A percentile compares a stretch with the other conserved stretches of the same genome.
Evolutionary conservation across 169 alveolate species (phyloP).

Genomic region (Eimeria zaria): DNA sequence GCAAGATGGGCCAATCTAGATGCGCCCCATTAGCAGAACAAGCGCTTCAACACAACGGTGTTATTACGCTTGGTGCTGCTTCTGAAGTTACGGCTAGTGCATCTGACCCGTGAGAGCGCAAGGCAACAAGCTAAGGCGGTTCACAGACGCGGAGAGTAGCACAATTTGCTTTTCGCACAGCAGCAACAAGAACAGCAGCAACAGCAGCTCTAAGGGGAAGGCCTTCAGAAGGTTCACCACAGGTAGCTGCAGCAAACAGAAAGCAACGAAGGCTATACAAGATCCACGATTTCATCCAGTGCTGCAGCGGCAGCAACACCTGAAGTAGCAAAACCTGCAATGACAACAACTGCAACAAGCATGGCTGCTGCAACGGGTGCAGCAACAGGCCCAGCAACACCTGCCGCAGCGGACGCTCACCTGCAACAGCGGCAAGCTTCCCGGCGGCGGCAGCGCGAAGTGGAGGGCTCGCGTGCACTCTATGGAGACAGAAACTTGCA

Average conservation of each 20-base stretch:
- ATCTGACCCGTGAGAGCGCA: conserved; percentile 66
- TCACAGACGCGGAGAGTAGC: conserved; percentile 64
- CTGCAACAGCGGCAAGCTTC: conserved; percentile 62
- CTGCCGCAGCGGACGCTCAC: neutral
- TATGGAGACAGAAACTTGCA: conserved; percentile 2
- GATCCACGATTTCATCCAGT: neutral
- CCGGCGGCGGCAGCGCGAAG: conserved; percentile 60
- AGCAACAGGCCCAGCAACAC: neutral
- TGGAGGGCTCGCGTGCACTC: conserved; percentile 47
- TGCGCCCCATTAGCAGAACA: neutral
- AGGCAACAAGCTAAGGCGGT: conserved; percentile 60
- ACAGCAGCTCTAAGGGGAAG: conserved; percentile 35
- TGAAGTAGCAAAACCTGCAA: neutral
- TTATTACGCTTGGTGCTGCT: neutral
- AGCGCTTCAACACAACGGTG: neutral
- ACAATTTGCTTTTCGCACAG: conserved; percentile 63
- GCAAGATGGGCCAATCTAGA: neutral
- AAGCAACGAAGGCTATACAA: neutral
- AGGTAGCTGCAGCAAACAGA: conserved; percentile 37
- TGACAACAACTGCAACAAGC: neutral
- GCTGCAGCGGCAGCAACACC: neutral
- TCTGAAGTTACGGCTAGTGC: neutral
- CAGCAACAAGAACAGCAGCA: conserved; percentile 25
- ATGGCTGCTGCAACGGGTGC: neutral
- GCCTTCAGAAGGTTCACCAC: conserved; percentile 4